Percentiles rank a stretch among this genome's conserved stretches.
phyloP scores from a whole-genome alignment of 352 stramenopile genomes.

The Pythium brassicae region DNA sequence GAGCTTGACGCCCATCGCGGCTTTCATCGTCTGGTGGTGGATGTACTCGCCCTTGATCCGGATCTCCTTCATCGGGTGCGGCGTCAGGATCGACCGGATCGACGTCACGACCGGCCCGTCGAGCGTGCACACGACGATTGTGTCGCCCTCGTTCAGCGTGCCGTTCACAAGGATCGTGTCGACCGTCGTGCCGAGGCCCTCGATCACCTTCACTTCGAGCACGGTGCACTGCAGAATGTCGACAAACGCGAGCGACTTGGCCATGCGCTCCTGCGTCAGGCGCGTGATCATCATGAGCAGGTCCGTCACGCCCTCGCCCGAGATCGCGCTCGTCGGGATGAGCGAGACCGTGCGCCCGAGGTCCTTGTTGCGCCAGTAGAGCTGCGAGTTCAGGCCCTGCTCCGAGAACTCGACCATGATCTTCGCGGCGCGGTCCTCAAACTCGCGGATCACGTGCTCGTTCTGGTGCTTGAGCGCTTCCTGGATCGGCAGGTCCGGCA shows the following conservation, averaged over 20 bases:
- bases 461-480: slow-evolving; percentile 88
- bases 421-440: slow-evolving; percentile 90
- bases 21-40: slow-evolving; percentile 97
- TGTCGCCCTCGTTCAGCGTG: slow-evolving; percentile 92
- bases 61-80: slow-evolving; percentile 97
- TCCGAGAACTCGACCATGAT: slow-evolving; percentile 96
- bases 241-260: slow-evolving; percentile 84
- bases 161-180: slow-evolving; percentile 99
- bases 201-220: slow-evolving; percentile 99
- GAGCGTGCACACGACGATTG: slow-evolving; percentile 97
- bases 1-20: slow-evolving; percentile 99
- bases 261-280: slow-evolving; percentile 95
- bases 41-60: slow-evolving; percentile 92
- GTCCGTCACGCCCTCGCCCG: slow-evolving; percentile 97
- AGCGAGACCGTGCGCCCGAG: slow-evolving; percentile 94
- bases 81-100: slow-evolving; percentile 97
- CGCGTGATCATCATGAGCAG: slow-evolving; percentile 96
- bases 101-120: slow-evolving; percentile 97
- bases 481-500: slow-evolving; percentile 92
- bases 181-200: slow-evolving; percentile 98
- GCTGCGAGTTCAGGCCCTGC: slow-evolving; percentile 97
- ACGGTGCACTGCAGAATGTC: slow-evolving; percentile 96
- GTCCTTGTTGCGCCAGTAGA: slow-evolving; percentile 99
- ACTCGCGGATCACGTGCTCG: slow-evolving; percentile 95
- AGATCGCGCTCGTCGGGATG: slow-evolving; percentile 98